Evolutionary conservation across 805 yeast species (phyloP).

Genomic region (Nakazawaea sp.): DNA sequence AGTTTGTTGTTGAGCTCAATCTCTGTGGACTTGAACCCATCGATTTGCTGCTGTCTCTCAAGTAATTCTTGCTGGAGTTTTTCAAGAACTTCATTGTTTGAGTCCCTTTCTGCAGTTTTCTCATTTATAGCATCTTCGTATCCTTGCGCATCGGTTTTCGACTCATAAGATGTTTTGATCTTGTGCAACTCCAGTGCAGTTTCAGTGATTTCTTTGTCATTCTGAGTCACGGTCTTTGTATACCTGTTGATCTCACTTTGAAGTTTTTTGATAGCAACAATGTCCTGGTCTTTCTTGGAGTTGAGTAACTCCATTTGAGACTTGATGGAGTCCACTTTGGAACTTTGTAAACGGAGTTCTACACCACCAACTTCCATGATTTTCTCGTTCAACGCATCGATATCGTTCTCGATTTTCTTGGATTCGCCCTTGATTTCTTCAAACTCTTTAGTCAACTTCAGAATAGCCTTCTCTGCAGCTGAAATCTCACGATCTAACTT

Average conservation of each 20-base stretch:
- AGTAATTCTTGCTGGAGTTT: constrained; percentile 32
- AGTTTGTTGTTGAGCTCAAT: constrained; percentile 59
- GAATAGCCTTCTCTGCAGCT: constrained; percentile 29
- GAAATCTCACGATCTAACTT: constrained; percentile 14
- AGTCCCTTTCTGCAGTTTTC: constrained; percentile 26
- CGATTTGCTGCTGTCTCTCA: constrained; percentile 35
- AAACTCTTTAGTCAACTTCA: constrained; percentile 13
- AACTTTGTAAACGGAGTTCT: constrained; percentile 66
- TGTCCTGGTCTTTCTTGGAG: constrained; percentile 51
- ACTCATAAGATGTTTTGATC: constrained; percentile 23
- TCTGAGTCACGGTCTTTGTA: constrained; percentile 36
- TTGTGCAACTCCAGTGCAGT: constrained; percentile 26
- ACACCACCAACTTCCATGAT: constrained; percentile 93
- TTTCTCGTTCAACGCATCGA: constrained; percentile 59
- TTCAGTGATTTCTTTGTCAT: constrained; percentile 37
- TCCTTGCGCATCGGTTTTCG: constrained; percentile 20
- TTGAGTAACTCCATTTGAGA: constrained; percentile 57
- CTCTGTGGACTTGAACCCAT: constrained; percentile 55
- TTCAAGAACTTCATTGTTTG: constrained; percentile 33
- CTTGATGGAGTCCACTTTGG: constrained; percentile 70
- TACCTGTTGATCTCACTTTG: constrained; percentile 58
- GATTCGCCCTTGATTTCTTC: constrained; percentile 44
- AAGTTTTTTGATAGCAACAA: constrained; percentile 49
- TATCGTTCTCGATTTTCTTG: constrained; percentile 44
- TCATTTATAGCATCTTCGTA: constrained; percentile 27